Base-by-base conservation (phyloP, 2,329 filamentous ascomycete genomes). In the Phaeomoniella chlamydospora region DNA sequence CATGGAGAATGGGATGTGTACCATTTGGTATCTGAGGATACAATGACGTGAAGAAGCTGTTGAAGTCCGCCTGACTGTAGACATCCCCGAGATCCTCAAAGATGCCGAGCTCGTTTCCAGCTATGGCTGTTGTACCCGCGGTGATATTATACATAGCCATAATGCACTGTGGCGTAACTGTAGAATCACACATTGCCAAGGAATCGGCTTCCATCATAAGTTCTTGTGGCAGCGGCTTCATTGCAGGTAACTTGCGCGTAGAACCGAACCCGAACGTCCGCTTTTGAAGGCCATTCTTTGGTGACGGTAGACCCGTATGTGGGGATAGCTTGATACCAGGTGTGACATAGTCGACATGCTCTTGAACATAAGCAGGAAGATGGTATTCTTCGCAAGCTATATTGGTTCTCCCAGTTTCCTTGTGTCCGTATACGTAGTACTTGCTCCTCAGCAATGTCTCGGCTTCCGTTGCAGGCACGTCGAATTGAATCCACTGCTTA, bases 61-160 rank as follows among this genome's bases (percentile, higher is more conserved):
- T 43, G 18, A 67, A 49, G 44, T 65, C 61, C 22, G 56, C 52
- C 43, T 64, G 58, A 4, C 53, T 52, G 33, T 67, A 68, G 17
- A 58, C 55, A 39, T 65, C 63, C n/a, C 56, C 55, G 29, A 58
- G 41, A 32, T 55, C 51, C 42, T 67, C 60, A 31, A 62, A 63
- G 15, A 69, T 63, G 33, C 58, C 64, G 29, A 59, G 48, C 37
- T 58, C 52, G 38, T 67, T 67, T 6, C 60, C 59, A 5, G 48
- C 29, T 3, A 43, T 43, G 18, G 50, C 45, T 10, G 50, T 52
- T 4, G 49, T 55, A 11, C 51, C 55, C 9, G 55, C 38, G 3
- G 59, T 55, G 37, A 67, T 57, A 43, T 60, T 59, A 45, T 67
- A 67, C 45, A 65, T 50, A 14, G 50, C 51, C 49, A 34, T 39